Evolutionary conservation across 352 stramenopile species (phyloP).

Genomic region (Pythium rhizo-oryzae): DNA sequence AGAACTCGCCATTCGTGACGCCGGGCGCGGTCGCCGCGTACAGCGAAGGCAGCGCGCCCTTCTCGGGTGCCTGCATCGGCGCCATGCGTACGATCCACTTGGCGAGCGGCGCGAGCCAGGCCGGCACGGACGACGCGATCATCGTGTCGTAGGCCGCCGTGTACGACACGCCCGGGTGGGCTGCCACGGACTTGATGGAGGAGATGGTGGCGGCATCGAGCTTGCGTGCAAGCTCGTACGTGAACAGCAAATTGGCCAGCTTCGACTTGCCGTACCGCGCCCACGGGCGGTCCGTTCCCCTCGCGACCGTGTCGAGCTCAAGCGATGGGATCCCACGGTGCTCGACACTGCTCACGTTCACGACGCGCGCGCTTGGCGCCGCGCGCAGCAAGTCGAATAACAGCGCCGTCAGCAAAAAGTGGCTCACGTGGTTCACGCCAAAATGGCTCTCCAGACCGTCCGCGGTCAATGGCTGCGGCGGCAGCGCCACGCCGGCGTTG

Average conservation of each 20-base stretch:
- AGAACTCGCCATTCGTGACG: constrained; percentile 33
- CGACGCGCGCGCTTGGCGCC: constrained; percentile 35
- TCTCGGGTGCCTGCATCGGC: constrained; percentile 29
- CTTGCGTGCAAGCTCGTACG: constrained; percentile 27
- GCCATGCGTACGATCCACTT: constrained; percentile 9
- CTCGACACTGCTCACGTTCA: constrained; percentile 43
- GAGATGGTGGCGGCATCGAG: constrained; percentile 21
- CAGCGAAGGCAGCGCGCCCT: constrained; percentile 32
- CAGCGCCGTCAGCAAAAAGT: constrained; percentile 57
- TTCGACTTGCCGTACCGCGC: constrained; percentile 31
- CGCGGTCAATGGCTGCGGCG: constrained; percentile 33
- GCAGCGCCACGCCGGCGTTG: constrained; percentile 49
- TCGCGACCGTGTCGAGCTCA: constrained; percentile 22
- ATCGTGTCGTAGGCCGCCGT: constrained; percentile 23
- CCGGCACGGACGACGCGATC: constrained; percentile 34
- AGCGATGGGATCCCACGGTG: constrained; percentile 20
- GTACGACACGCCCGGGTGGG: constrained; percentile 31
- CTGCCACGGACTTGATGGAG: constrained; percentile 27
- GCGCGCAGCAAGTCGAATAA: constrained; percentile 44
- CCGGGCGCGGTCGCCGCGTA: constrained; percentile 30
- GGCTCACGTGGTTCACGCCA: too few relatives aligned
- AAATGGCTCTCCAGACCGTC: constrained; percentile 69
- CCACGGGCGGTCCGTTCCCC: constrained; percentile 15
- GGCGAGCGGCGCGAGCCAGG: neutral
- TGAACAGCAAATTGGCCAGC: constrained; percentile 28